phyloP scores from a whole-genome alignment of 2,329 filamentous ascomycete genomes.

The Aspergillaceae sp. region DNA sequence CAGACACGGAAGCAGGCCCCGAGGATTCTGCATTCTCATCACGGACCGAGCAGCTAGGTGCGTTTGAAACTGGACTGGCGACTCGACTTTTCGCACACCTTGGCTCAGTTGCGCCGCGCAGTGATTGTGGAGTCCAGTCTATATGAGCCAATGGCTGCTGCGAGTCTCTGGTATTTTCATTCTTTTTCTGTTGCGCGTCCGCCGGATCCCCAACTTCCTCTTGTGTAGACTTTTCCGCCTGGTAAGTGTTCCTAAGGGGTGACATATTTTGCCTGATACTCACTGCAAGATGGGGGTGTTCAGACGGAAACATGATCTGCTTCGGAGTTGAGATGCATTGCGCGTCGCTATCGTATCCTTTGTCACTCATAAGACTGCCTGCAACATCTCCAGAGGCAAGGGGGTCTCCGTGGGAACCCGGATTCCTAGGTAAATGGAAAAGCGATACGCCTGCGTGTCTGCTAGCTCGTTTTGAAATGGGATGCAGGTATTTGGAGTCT shows the following conservation, averaged over 20 bases:
- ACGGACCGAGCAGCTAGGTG: not conserved
- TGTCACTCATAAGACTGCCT: slow-evolving; percentile 30
- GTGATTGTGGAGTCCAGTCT: not conserved
- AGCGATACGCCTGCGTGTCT: slow-evolving; percentile 9
- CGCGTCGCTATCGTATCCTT: slow-evolving; percentile 36
- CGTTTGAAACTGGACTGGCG: not conserved
- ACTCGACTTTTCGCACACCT: not conserved
- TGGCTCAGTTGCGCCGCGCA: not conserved
- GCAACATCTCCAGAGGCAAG: slow-evolving; percentile 15
- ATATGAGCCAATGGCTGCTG: not conserved
- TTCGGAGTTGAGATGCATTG: slow-evolving; percentile 29
- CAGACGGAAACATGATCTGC: slow-evolving; percentile 10
- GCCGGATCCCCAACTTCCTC: not conserved
- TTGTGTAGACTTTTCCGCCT: slow-evolving; percentile 2
- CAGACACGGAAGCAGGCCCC: not conserved
- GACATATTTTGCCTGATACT: slow-evolving; percentile 5
- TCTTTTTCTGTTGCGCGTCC: not conserved
- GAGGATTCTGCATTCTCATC: not conserved
- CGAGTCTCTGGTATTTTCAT: not conserved
- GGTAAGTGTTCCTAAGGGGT: not conserved
- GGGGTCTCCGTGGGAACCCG: slow-evolving; percentile 3
- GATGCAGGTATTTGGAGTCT: slow-evolving; percentile 16
- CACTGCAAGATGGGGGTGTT: slow-evolving; percentile 4
- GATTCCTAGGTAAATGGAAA: slow-evolving; percentile 14
- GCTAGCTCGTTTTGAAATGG: slow-evolving; percentile 6